Evolutionary conservation across 768 basidiomycete genomes (phyloP), one percentile per base, ranked within the genome.

Genomic region (Lentinus brumalis): DNA sequence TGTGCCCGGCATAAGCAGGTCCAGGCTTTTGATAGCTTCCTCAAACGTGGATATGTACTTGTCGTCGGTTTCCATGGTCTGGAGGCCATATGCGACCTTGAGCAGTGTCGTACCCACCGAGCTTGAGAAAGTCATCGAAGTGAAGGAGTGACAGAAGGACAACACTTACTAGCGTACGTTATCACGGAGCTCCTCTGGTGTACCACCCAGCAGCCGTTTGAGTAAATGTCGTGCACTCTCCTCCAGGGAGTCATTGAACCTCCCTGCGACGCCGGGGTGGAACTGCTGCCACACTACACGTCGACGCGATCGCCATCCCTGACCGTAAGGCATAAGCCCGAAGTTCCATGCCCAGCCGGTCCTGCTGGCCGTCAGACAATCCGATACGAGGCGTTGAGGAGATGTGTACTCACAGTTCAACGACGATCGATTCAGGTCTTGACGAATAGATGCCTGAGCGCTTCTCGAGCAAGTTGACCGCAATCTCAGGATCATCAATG

Each of bases 371-470:
- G 35, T 11, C 35, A 35, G 9, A 16, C 4, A 16, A 16, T 16
- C 9, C 7, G 44, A 18, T n/a, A n/a, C 16, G 16, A 26, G 16
- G 21, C 35, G 7, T 2, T 45, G 7, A n/a, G 14, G 21, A 45
- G 21, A 35, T 2, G 35, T 3, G 35, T 8, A 29, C 41, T n/a
- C 30, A 59, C 58, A 59, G 21, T 5, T 47, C 26, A 11, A 29
- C 35, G 12, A 44, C 40, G 2, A 15, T 35, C 14, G 40, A 39
- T 1, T 52, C 18, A 30, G 71, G 67, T 0, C 80, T 67, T 61
- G 74, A 75, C 0, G 71, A 71, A 47, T 69, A 67, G 1, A 65
- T 65, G 7, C 52, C 54, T 29, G 67, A 67, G 5, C 69, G 61
- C 44, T 67, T 72, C 38, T 72, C 69, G 12, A 73, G 56, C 11